Base-by-base conservation (phyloP, 768 basidiomycete species). In the Sarcodon sp. region DNA sequence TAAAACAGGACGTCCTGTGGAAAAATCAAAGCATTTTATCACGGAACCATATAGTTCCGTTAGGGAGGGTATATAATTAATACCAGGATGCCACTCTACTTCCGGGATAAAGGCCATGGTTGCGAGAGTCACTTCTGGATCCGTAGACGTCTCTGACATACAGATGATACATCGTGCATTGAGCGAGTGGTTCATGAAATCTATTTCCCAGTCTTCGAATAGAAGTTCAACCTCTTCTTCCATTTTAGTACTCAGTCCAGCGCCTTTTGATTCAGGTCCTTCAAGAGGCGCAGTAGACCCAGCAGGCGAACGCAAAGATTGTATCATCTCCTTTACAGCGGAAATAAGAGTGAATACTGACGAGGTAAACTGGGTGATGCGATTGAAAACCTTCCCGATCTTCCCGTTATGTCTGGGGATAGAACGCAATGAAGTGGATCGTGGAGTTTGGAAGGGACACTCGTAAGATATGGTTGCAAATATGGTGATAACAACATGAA, bases 121-220 rank as follows among this genome's bases (percentile, higher is more conserved):
- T 2, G 51, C 51, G 27, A 47, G 31, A 33, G 41, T 35, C 44
- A 55, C 45, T n/a, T 53, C 48, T 13, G 51, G 50, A 49, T 59
- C 47, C 4, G 48, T 56, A 9, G 57, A 58, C 4, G 45, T 58
- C 16, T 54, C 52, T 9, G 59, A 47, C 4, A 58, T 35, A 57
- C 57, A 58, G 39, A 48, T 36, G 6, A 59, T 53, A 27, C 39
- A 41, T 15, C 27, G 15, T 13, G 39, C 15, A 13, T 41, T 27
- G 8, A 41, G 27, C 39, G 27, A 15, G 39, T 41, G 27, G 39
- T 13, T 27, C 8, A 16, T 7, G 16, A 15, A 41, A 4, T 41
- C 39, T 9, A 27, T 6, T 13, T 41, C 39, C 21, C 21, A 4
- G 21, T 27, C 21, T 27, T 27, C 21, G 21, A 27, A 27, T 27